Percentiles rank a stretch among this genome's conserved stretches.
Evolutionary conservation across 2,329 filamentous ascomycete genomes (phyloP).

Genomic region (Epichloe aotearoae): DNA sequence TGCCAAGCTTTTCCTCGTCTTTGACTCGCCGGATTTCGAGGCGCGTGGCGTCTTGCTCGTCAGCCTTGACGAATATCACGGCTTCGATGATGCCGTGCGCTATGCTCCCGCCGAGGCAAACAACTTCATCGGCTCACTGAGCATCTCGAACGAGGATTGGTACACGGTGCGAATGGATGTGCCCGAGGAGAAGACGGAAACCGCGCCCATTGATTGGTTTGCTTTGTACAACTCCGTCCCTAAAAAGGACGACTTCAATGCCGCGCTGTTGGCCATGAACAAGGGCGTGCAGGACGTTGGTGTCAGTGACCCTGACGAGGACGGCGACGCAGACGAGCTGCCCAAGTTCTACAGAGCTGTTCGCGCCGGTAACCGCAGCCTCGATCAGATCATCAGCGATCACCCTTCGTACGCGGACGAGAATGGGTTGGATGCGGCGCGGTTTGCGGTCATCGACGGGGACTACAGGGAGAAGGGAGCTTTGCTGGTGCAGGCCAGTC

Average conservation of each 20-base stretch:
- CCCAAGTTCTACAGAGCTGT: background rate
- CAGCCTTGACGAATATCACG: slow-evolving; percentile 4
- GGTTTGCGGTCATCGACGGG: slow-evolving; percentile 1
- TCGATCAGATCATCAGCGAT: background rate
- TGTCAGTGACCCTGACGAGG: background rate
- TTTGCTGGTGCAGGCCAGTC: background rate
- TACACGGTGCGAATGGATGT: background rate
- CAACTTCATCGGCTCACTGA: background rate
- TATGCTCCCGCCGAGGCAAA: background rate
- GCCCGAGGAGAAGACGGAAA: background rate
- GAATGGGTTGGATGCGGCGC: background rate
- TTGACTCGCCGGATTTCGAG: slow-evolving; percentile 1
- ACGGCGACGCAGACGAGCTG: background rate
- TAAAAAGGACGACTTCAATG: background rate
- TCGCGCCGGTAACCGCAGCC: background rate
- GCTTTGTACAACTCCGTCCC: background rate
- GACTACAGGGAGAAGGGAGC: background rate
- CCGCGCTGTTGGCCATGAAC: slow-evolving; percentile 1
- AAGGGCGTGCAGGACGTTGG: background rate
- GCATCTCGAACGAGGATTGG: slow-evolving; percentile 3
- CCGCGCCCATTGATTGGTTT: background rate
- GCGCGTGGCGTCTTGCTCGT: slow-evolving; percentile 1
- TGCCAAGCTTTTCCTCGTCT: background rate
- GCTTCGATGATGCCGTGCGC: slow-evolving; percentile 3
- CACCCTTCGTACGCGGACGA: background rate